These are phyloP conservation scores for Retiboletus flavoniger DNA, from an alignment of 1,284 basidiomycete genomes.

Conservation along the genomic window DNA sequence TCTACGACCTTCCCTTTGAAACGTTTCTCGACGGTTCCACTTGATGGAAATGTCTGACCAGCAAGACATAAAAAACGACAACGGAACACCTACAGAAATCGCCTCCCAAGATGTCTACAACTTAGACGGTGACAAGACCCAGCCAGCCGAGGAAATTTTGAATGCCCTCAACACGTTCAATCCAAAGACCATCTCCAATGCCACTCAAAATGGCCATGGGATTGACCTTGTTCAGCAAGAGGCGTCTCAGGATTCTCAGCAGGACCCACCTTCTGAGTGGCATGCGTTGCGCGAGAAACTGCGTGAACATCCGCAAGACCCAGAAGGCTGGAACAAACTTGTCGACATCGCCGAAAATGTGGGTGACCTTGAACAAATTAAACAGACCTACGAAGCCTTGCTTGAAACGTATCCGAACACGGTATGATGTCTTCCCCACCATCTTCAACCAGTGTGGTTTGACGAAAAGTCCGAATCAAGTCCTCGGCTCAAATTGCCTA, in stretches of 20 bases:
- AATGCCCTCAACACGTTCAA: conserved; percentile 40
- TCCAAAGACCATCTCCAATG: conserved; percentile 26
- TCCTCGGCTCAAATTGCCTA: conserved; percentile 78
- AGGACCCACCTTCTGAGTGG: conserved; percentile 47
- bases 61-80: conserved; percentile 31
- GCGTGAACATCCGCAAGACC: conserved; percentile 54
- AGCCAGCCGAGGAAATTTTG: conserved; percentile 42
- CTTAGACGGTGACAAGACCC: conserved; percentile 35
- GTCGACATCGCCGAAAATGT: conserved; percentile 58
- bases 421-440: conserved; percentile 39
- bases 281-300: conserved; percentile 45
- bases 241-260: conserved; percentile 21
- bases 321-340: conserved; percentile 60
- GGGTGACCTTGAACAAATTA: conserved; percentile 61
- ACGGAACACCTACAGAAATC: conserved; percentile 31
- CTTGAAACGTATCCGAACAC: conserved; percentile 68
- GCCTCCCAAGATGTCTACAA: conserved; percentile 29
- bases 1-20: conserved; percentile 18
- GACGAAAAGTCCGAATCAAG: conserved; percentile 40
- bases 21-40: conserved; percentile 35
- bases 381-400: conserved; percentile 65
- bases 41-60: conserved; percentile 37
- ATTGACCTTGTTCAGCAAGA: conserved; percentile 25
- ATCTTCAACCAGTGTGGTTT: conserved; percentile 27
- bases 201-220: conserved; percentile 32